Percentiles rank a stretch among this genome's conserved stretches.
These are phyloP conservation scores for Teratosphaeriaceae sp. DNA, from an alignment of 2,329 filamentous ascomycete genomes.

Conservation along the genomic window DNA sequence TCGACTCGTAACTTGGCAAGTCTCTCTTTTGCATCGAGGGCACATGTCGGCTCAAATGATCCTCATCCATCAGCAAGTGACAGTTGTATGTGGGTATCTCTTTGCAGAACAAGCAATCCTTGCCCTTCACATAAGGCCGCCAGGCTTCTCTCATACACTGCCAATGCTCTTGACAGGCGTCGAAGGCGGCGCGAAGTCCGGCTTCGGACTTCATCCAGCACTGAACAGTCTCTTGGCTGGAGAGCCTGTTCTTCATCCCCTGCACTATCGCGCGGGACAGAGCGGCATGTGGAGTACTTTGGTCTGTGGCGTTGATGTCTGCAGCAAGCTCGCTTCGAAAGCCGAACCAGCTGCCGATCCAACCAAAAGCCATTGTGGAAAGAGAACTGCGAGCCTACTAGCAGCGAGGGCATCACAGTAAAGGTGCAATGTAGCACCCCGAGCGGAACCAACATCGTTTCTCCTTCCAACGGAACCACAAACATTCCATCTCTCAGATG, in stretches of 20 bases:
- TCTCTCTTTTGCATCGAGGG: too few relatives aligned
- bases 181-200: background rate
- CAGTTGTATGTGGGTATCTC: too few relatives aligned
- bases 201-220: background rate
- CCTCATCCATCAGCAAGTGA: background rate
- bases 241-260: background rate
- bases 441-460: background rate
- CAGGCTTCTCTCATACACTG: too few relatives aligned
- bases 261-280: background rate
- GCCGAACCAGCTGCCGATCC: background rate
- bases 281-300: background rate
- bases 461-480: background rate
- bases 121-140: too few relatives aligned
- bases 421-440: background rate
- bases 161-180: background rate
- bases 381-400: background rate
- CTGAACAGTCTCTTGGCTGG: background rate
- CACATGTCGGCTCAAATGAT: background rate
- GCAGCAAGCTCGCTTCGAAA: constrained; percentile 2
- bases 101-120: background rate
- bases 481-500: background rate
- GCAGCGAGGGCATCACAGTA: background rate
- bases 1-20: too few relatives aligned
- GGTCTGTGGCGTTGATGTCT: background rate
- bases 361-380: background rate